Evolutionary conservation across 2,329 filamentous ascomycete genomes (phyloP).

Genomic region (Fusarium temperatum): DNA sequence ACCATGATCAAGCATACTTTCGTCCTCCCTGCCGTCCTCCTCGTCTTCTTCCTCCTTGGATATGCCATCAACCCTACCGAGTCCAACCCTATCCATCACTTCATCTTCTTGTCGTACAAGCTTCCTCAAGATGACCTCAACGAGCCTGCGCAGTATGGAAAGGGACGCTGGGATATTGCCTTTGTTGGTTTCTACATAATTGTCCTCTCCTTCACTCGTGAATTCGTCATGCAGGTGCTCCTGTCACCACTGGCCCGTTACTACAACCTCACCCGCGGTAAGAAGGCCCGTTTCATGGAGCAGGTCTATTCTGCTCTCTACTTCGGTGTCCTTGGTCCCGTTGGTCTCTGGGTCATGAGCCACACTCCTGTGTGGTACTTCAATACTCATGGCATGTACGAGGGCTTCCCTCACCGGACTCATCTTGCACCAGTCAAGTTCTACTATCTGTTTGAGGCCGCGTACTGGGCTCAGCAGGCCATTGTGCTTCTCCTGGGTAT

Average conservation of each 20-base stretch:
- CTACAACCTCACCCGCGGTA: conserved; percentile 77
- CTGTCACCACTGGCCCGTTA: conserved; percentile 78
- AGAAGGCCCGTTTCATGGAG: conserved; percentile 94
- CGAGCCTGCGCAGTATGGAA: conserved; percentile 77
- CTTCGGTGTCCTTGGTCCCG: conserved; percentile 83
- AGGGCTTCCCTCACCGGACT: conserved; percentile 82
- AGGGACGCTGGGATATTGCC: conserved; percentile 85
- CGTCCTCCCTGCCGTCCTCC: conserved; percentile 73
- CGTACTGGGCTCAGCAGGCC: conserved; percentile 95
- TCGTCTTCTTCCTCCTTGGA: conserved; percentile 68
- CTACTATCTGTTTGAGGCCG: conserved; percentile 93
- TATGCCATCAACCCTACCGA: conserved; percentile 81
- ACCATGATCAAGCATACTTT: conserved; percentile 69
- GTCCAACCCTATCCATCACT: conserved; percentile 80
- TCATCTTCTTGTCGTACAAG: conserved; percentile 91
- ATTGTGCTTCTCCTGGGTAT: conserved; percentile 87
- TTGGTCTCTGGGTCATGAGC: conserved; percentile 90
- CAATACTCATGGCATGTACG: conserved; percentile 90
- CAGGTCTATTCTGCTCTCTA: conserved; percentile 95
- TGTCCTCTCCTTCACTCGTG: conserved; percentile 90
- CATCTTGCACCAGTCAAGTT: conserved; percentile 88
- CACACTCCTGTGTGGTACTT: conserved; percentile 95
- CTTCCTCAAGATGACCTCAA: conserved; percentile 60
- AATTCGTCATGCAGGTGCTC: conserved; percentile 94
- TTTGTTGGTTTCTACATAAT: conserved; percentile 91